These are phyloP conservation scores for Talaromyces atroroseus DNA, from an alignment of 2,329 filamentous ascomycete genomes.

Conservation along the genomic window DNA sequence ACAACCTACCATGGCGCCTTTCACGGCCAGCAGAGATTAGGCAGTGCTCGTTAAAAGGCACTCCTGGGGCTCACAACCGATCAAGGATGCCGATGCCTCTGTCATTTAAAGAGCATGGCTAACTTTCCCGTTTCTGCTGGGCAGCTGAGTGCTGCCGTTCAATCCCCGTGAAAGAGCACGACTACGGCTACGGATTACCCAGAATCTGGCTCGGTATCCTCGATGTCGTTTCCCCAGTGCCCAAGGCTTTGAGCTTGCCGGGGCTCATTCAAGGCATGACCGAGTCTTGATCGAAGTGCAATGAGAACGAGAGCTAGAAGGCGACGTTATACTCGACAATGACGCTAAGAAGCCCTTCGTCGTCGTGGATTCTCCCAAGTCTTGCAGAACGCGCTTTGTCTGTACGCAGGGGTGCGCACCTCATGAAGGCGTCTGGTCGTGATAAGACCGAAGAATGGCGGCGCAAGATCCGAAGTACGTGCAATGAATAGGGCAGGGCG, in stretches of 20 bases:
- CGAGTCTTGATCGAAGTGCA: conserved; percentile 2
- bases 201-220: conserved; percentile 7
- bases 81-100: not conserved
- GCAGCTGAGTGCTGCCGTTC: conserved; percentile 3
- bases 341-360: not conserved
- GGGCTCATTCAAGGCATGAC: not conserved
- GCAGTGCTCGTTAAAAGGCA: no score
- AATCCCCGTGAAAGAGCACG: conserved; percentile 5
- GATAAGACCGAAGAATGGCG: conserved; percentile 12
- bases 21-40: no score
- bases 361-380: conserved; percentile 1
- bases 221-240: conserved; percentile 5
- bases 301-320: not conserved
- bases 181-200: conserved; percentile 2
- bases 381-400: not conserved
- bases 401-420: not conserved
- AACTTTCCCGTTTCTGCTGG: conserved; percentile 10
- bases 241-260: conserved; percentile 1
- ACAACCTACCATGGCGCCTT: not conserved
- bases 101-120: not conserved
- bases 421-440: conserved; percentile 10
- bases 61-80: not conserved
- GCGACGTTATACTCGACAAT: not conserved
- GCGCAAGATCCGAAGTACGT: not conserved
- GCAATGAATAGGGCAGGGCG: not conserved